Evolutionary conservation across 2,329 filamentous ascomycete genomes (phyloP), one percentile per base, ranked within the genome.

Genomic region (Sporothrix globosa): DNA sequence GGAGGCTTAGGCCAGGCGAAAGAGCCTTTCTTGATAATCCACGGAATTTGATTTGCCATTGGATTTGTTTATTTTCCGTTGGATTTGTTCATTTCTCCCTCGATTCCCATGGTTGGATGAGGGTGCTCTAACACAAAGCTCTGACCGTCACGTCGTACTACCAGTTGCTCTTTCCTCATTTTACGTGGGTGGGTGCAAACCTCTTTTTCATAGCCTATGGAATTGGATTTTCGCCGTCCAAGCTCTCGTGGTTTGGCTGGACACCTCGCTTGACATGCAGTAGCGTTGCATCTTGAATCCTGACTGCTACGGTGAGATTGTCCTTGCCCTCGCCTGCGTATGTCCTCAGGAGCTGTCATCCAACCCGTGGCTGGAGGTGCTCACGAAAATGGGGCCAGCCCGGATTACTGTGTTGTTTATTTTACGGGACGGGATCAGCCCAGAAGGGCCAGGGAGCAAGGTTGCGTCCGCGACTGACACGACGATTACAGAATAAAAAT

Each of bases 111-210:
- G 34, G 34, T 24, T 11, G 34, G 34, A 7, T 24, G 44, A 61
- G 56, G 34, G 34, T 61, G 56, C 24, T 24, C 34, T n/a, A 24
- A 61, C 56, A 60, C 34, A n/a, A 61, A 61, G 34, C 56, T 61
- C n/a, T 44, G 56, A 41, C 56, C 19, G 14, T 61, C 30, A 34
- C 34, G 34, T 34, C 34, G 34, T 6, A 34, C 34, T 34, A 34
- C 34, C 4, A 34, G 56, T 24, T 61, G 34, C 11, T 10, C 41
- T 19, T 46, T 19, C 11, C 58, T 63, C 39, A 24, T 24, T 61
- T 54, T n/a, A 34, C 1, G 30, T 3, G 34, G 34, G 4, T 34
- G 34, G 34, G 34, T 34, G 34, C 34, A 34, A 9, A 9, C 34
- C 48, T 52, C 48, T 58, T 58, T 30, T 21, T 30, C 5, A 0